Evolutionary conservation across 768 basidiomycete genomes (phyloP).

Genomic region (Lyophyllum atratum): DNA sequence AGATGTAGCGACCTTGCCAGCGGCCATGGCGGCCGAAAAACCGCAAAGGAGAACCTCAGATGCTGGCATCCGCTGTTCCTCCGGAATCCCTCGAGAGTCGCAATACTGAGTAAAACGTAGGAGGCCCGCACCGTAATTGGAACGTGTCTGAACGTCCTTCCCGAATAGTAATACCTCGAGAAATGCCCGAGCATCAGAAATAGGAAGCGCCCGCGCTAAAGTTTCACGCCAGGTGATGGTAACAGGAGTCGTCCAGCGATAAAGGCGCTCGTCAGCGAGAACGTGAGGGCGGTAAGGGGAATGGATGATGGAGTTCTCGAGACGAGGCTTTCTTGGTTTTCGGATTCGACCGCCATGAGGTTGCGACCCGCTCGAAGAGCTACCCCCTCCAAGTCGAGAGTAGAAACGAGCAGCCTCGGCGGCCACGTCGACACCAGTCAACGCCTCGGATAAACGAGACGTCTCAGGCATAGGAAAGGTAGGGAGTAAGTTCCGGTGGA

Average conservation of each 20-base stretch:
- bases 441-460: neutral
- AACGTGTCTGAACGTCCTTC: slow-evolving; percentile 21
- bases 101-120: slow-evolving; percentile 24
- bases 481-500: slow-evolving; percentile 14
- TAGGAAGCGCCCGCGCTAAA: neutral
- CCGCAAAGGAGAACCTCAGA: slow-evolving; percentile 19
- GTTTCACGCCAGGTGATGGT: neutral
- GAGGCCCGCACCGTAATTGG: slow-evolving; percentile 23
- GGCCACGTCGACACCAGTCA: neutral
- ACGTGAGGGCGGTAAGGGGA: slow-evolving; percentile 19
- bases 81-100: slow-evolving; percentile 15
- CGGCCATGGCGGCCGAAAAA: neutral
- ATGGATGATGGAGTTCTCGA: neutral
- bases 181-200: slow-evolving; percentile 7
- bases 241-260: slow-evolving; percentile 21
- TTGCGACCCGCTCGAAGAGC: neutral
- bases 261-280: slow-evolving; percentile 19
- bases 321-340: slow-evolving; percentile 7
- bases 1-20: neutral
- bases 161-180: slow-evolving; percentile 10
- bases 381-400: neutral
- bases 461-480: slow-evolving; percentile 14
- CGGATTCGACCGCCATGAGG: neutral
- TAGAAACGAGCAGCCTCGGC: slow-evolving; percentile 1
- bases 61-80: slow-evolving; percentile 20